Evolutionary conservation across 495 filamentous ascomycete genomes (phyloP).

Genomic region (Usnea hakonensis): DNA sequence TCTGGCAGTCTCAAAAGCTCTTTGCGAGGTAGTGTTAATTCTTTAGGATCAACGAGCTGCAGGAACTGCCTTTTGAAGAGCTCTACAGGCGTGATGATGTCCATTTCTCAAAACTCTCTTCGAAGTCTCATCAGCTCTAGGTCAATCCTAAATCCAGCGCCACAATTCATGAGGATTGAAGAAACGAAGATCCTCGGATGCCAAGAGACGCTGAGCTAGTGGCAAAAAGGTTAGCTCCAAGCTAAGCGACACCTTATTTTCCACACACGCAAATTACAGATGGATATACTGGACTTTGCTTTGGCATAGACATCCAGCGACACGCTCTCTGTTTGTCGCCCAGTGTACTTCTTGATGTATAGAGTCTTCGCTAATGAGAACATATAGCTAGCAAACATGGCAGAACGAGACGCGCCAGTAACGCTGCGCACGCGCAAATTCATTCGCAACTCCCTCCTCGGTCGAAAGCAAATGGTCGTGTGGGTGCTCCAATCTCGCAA

Average conservation of each 20-base stretch:
- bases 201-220: neutral
- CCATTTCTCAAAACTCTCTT: neutral
- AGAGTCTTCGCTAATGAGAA: neutral
- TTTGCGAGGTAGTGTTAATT: constrained; percentile 48
- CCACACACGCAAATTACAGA: constrained; percentile 1
- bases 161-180: neutral
- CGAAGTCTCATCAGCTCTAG: neutral
- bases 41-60: constrained; percentile 51
- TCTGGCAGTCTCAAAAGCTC: constrained; percentile 42
- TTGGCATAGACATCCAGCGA: neutral
- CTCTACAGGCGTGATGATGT: constrained; percentile 9
- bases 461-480: constrained; percentile 99
- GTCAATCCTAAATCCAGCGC: neutral
- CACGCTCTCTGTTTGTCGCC: neutral
- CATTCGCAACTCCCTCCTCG: constrained; percentile 98
- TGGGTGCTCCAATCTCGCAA: constrained; percentile 45
- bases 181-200: neutral
- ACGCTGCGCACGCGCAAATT: constrained; percentile 99
- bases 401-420: constrained; percentile 75
- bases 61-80: constrained; percentile 51
- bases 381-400: constrained; percentile 55
- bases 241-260: constrained; percentile 1
- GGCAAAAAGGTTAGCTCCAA: neutral
- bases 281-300: neutral
- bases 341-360: neutral